Conservation (phyloP, 164 flowering plant genomes). For the Vitis rupestris region DNA sequence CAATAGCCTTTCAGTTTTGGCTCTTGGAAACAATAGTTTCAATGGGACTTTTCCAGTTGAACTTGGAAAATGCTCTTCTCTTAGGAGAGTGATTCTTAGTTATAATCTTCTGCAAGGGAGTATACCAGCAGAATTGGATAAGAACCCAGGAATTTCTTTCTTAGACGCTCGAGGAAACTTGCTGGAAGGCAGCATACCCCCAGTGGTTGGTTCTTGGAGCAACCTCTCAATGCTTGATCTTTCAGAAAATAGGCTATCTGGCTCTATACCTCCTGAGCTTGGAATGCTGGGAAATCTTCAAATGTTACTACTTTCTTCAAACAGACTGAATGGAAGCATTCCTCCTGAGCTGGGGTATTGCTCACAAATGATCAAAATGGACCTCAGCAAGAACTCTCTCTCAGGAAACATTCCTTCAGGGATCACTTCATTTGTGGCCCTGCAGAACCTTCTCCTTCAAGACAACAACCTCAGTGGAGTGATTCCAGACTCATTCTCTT, state of each 20-base stretch:
- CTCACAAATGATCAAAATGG: conserved; percentile 16
- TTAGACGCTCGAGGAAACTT: conserved; percentile 19
- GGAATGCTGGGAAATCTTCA: conserved; percentile 30
- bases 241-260: conserved; percentile 17
- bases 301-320: conserved; percentile 21
- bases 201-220: conserved; percentile 24
- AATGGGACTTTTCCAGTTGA: conserved; percentile 20
- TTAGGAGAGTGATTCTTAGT: conserved; percentile 19
- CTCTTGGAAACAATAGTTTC: conserved; percentile 15
- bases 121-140: conserved; percentile 10
- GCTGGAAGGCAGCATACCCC: conserved; percentile 27
- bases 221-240: conserved; percentile 33
- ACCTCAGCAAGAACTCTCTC: conserved; percentile 20
- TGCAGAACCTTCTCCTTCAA: conserved; percentile 25
- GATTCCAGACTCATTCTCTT: conserved; percentile 25
- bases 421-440: conserved; percentile 6
- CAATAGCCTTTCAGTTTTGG: conserved; percentile 13
- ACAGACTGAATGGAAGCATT: conserved; percentile 27
- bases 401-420: conserved; percentile 22
- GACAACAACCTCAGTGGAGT: conserved; percentile 28
- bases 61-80: conserved; percentile 19
- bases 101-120: conserved; percentile 18
- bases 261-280: conserved; percentile 25
- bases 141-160: conserved; percentile 8
- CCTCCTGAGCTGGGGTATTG: conserved; percentile 25